phyloP scores from a whole-genome alignment of 768 basidiomycete genomes.

The Panaeolus cyanescens region DNA sequence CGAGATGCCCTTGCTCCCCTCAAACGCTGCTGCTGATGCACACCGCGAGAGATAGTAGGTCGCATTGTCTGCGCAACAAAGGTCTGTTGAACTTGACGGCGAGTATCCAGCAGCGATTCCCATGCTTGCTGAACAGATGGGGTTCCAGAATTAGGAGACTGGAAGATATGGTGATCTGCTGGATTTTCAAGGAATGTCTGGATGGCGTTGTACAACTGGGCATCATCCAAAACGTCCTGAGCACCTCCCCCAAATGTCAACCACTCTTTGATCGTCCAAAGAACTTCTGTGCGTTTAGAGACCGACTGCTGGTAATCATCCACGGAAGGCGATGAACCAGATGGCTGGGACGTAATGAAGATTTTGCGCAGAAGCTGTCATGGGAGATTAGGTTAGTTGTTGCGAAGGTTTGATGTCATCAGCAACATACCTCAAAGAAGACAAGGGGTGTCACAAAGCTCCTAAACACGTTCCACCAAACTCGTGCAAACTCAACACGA shows the following conservation, averaged over 20 bases:
- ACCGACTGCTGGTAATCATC: slow-evolving; percentile 52
- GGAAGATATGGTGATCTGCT: slow-evolving; percentile 52
- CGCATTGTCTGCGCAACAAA: slow-evolving; percentile 63
- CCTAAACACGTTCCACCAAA: slow-evolving; percentile 86
- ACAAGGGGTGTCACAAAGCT: slow-evolving; percentile 81
- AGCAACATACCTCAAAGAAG: slow-evolving; percentile 74
- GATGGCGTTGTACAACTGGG: slow-evolving; percentile 59
- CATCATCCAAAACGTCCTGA: slow-evolving; percentile 77
- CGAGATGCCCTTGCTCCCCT: slow-evolving; percentile 25
- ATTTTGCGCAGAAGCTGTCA: slow-evolving; percentile 78
- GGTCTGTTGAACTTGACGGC: slow-evolving; percentile 38
- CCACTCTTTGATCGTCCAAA: slow-evolving; percentile 74
- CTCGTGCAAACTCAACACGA: slow-evolving; percentile 66
- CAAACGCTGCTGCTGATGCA: slow-evolving; percentile 21
- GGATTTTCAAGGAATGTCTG: slow-evolving; percentile 59
- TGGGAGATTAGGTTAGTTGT: slow-evolving; percentile 5
- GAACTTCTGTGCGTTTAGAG: slow-evolving; percentile 58
- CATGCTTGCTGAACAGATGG: slow-evolving; percentile 48
- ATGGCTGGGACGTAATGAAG: slow-evolving; percentile 55
- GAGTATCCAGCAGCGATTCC: slow-evolving; percentile 44
- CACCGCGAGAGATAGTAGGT: slow-evolving; percentile 43
- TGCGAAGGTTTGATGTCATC: neutral
- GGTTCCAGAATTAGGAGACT: slow-evolving; percentile 41
- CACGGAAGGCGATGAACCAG: slow-evolving; percentile 40
- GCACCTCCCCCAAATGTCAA: slow-evolving; percentile 71